These are phyloP conservation scores for Pyrenopolyporus hunteri DNA, from an alignment of 495 filamentous ascomycete genomes.

Conservation along the genomic window DNA sequence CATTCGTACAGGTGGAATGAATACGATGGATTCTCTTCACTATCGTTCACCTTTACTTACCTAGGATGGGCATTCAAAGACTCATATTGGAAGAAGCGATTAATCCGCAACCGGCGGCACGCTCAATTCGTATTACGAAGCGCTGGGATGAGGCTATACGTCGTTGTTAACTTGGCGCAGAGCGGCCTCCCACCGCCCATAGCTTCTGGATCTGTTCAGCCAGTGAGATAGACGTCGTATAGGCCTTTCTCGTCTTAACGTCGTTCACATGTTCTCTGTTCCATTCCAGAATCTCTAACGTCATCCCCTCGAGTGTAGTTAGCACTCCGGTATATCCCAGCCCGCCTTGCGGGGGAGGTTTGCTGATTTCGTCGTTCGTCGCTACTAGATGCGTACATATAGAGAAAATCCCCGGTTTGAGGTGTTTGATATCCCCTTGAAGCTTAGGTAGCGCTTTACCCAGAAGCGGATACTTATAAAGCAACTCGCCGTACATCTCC, in stretches of 20 bases:
- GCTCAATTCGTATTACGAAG: neutral
- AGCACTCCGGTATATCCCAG: constrained; percentile 58
- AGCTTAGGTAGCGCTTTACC: constrained; percentile 52
- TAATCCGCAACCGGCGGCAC: no score
- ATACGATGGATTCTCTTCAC: neutral
- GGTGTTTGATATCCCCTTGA: constrained; percentile 51
- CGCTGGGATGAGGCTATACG: neutral
- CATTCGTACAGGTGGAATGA: constrained; percentile 30
- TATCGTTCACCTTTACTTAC: neutral
- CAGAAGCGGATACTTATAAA: constrained; percentile 46
- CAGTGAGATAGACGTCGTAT: constrained; percentile 48
- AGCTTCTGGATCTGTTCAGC: constrained; percentile 49
- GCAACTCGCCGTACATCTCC: constrained; percentile 57
- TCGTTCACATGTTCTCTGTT: constrained; percentile 48
- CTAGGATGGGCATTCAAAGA: neutral
- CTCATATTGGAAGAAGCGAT: no score
- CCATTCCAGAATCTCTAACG: constrained; percentile 60
- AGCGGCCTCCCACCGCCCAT: constrained; percentile 25
- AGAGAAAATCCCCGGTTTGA: constrained; percentile 60
- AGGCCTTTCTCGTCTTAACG: constrained; percentile 37
- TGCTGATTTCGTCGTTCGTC: constrained; percentile 52
- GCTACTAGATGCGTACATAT: constrained; percentile 60
- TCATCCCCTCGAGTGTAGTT: constrained; percentile 61
- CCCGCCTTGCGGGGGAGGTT: constrained; percentile 53
- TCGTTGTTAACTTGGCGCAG: constrained; percentile 4